These are phyloP conservation scores for Lyophyllum atratum DNA, from an alignment of 768 basidiomycete genomes.

Conservation along the genomic window DNA sequence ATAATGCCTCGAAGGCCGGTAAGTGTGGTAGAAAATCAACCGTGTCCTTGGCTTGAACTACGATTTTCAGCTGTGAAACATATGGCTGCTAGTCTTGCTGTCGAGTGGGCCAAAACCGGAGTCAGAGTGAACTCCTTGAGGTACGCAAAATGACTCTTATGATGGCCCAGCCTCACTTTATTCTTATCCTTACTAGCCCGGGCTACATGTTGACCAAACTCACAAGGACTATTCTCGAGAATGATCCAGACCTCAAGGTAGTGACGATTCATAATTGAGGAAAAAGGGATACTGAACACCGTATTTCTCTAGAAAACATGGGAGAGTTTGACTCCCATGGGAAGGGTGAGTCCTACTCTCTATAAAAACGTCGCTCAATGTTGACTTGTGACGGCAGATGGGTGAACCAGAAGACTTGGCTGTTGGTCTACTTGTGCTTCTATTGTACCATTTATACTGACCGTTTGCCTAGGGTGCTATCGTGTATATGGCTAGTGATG, in stretches of 20 bases:
- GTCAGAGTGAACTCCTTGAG: conserved; percentile 85
- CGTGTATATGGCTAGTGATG: conserved; percentile 89
- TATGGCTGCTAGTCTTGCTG: conserved; percentile 89
- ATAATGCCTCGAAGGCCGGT: conserved; percentile 96
- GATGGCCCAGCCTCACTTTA: not conserved
- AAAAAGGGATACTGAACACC: not conserved
- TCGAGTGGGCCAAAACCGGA: conserved; percentile 93
- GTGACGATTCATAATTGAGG: conserved; percentile 11
- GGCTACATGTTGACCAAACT: conserved; percentile 95
- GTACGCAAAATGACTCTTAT: conserved; percentile 32
- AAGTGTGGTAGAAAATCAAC: conserved; percentile 15
- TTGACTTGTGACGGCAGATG: conserved; percentile 49
- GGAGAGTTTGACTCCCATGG: conserved; percentile 86
- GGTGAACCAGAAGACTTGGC: conserved; percentile 92
- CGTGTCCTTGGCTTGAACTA: not conserved
- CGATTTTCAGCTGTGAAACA: conserved; percentile 74
- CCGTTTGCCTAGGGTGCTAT: conserved; percentile 66
- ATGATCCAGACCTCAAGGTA: conserved; percentile 76
- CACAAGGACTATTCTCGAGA: conserved; percentile 78
- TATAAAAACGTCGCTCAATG: conserved; percentile 2
- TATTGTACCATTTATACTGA: not conserved
- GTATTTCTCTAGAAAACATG: conserved; percentile 62
- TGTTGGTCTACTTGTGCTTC: conserved; percentile 38
- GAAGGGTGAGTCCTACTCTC: conserved; percentile 53
- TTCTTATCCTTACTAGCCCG: conserved; percentile 47